A percentile compares a stretch with the other conserved stretches of the same genome.
These are phyloP conservation scores for Ambrosia trifida DNA, from an alignment of 129 eudicot species.

Conservation along the genomic window DNA sequence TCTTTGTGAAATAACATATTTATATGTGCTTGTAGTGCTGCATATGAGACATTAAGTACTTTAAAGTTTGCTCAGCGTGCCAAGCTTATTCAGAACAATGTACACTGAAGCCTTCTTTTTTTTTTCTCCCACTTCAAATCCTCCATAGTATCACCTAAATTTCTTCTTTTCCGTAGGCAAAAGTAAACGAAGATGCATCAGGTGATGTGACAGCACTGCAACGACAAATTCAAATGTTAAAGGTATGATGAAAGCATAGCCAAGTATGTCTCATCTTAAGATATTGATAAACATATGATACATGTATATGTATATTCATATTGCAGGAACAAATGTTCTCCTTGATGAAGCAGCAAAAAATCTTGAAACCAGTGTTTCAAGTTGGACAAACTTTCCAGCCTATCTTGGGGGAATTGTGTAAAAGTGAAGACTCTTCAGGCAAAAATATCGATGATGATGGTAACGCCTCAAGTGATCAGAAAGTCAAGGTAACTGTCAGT, in stretches of 20 bases:
- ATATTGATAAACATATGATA: slow-evolving; percentile 22
- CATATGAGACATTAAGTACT: slow-evolving; percentile 81
- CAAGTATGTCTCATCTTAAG: slow-evolving; percentile 1
- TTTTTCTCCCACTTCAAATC: neutral
- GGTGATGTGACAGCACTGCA: slow-evolving; percentile 75
- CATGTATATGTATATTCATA: slow-evolving; percentile 22
- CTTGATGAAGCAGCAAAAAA: slow-evolving; percentile 50
- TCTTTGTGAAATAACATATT: slow-evolving; percentile 26
- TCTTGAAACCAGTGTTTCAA: slow-evolving; percentile 36
- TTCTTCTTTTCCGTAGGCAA: slow-evolving; percentile 53
- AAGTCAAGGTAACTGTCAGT: slow-evolving; percentile 40
- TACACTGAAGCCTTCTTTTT: slow-evolving; percentile 28
- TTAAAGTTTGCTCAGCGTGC: slow-evolving; percentile 96
- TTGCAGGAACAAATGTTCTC: slow-evolving; percentile 71
- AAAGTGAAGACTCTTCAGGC: slow-evolving; percentile 32
- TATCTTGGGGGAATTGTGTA: slow-evolving; percentile 29
- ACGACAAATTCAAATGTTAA: slow-evolving; percentile 72
- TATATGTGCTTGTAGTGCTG: slow-evolving; percentile 70
- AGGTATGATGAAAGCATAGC: slow-evolving; percentile 42
- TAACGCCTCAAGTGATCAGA: slow-evolving; percentile 23
- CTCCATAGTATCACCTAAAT: slow-evolving; percentile 12
- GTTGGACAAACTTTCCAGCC: slow-evolving; percentile 32
- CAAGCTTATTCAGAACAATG: slow-evolving; percentile 93
- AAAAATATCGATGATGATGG: slow-evolving; percentile 32
- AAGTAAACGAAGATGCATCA: slow-evolving; percentile 88